Evolutionary conservation across 305 asterid species (phyloP).

Genomic region (Fraxinus greggii): DNA sequence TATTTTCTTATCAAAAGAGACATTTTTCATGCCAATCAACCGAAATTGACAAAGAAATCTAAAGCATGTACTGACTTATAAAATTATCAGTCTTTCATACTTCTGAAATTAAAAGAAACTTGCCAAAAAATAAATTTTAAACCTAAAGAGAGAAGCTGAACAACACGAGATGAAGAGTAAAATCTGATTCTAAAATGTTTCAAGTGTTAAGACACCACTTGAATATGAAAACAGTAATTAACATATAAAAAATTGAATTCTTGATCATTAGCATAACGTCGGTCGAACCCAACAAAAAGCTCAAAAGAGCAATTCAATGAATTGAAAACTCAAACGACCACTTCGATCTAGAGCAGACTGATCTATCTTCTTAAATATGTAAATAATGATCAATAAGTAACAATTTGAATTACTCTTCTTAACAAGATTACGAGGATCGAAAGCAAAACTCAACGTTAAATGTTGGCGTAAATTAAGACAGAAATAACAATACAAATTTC

Average conservation of each 20-base stretch:
- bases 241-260: too few relatives aligned
- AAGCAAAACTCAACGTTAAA: background rate
- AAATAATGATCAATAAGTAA: background rate
- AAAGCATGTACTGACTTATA: slow-evolving; percentile 22
- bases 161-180: background rate
- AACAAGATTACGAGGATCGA: background rate
- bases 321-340: too few relatives aligned
- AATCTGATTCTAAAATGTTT: too few relatives aligned
- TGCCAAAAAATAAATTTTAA: slow-evolving; percentile 15
- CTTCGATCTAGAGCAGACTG: too few relatives aligned
- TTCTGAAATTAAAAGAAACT: slow-evolving; percentile 19
- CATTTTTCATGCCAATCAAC: background rate
- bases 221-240: background rate
- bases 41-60: slow-evolving; percentile 13
- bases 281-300: too few relatives aligned
- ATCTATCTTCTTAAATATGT: too few relatives aligned
- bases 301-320: too few relatives aligned
- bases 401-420: background rate
- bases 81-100: background rate
- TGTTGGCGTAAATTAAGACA: slow-evolving; percentile 8
- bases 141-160: slow-evolving; percentile 6
- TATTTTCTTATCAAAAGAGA: too few relatives aligned
- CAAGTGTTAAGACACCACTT: background rate
- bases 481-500: background rate
- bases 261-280: too few relatives aligned